These are phyloP conservation scores for Phlyctochytrium arcticum DNA, from an alignment of 192 early-diverging fungal genomes.

Conservation along the genomic window DNA sequence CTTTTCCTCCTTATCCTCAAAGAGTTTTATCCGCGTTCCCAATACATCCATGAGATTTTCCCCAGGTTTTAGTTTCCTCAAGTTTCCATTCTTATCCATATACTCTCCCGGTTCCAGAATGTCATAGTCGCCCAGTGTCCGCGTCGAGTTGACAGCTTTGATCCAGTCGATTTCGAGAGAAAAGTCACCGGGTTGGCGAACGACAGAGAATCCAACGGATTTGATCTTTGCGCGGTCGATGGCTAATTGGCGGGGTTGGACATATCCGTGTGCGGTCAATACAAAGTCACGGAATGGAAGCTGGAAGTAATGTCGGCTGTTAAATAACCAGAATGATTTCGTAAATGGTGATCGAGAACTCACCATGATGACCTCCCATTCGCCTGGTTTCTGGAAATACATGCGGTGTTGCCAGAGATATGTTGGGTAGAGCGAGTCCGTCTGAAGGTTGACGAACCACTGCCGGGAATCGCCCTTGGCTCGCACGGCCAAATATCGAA, in stretches of 20 bases:
- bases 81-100: slow-evolving; percentile 19
- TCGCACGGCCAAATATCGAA: slow-evolving; percentile 76
- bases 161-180: slow-evolving; percentile 87
- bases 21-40: slow-evolving; percentile 6
- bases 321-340: neutral
- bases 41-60: slow-evolving; percentile 12
- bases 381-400: slow-evolving; percentile 78
- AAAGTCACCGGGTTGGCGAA: slow-evolving; percentile 80
- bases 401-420: slow-evolving; percentile 93
- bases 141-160: slow-evolving; percentile 75
- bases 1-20: neutral
- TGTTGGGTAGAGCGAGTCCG: slow-evolving; percentile 74
- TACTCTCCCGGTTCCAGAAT: slow-evolving; percentile 39
- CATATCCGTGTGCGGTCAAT: slow-evolving; percentile 82
- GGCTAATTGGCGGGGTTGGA: slow-evolving; percentile 77
- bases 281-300: slow-evolving; percentile 94
- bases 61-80: slow-evolving; percentile 18
- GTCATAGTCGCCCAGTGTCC: slow-evolving; percentile 74
- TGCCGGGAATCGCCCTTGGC: slow-evolving; percentile 77
- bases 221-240: slow-evolving; percentile 83
- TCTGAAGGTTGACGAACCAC: slow-evolving; percentile 93
- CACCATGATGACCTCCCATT: slow-evolving; percentile 90
- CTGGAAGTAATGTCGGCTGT: slow-evolving; percentile 32
- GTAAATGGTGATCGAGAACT: neutral
- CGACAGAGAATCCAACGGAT: slow-evolving; percentile 85